phyloP scores from a whole-genome alignment of 352 stramenopile species.

The Phytopythium sindhum region DNA sequence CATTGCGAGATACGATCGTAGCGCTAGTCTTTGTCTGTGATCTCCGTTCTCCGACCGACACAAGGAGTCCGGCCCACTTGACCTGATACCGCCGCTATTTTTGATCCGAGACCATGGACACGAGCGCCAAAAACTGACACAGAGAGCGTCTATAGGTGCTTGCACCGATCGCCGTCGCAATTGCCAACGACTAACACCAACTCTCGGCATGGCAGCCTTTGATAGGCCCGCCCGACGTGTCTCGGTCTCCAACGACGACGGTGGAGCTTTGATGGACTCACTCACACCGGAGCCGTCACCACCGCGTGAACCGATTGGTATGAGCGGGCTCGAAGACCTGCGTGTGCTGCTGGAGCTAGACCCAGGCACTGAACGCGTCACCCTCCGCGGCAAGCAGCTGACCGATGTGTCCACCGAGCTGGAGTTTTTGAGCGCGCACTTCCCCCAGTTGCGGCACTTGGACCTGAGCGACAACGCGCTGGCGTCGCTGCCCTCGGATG shows the following conservation, averaged over 20 bases:
- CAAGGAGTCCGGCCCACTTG: neutral
- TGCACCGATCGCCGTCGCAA: neutral
- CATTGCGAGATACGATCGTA: neutral
- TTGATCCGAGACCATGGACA: neutral
- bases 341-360: slow-evolving; percentile 36
- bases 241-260: neutral
- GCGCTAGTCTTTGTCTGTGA: too few species aligned
- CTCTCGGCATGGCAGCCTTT: neutral
- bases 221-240: neutral
- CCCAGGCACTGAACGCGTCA: slow-evolving; percentile 39
- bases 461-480: slow-evolving; percentile 60
- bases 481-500: slow-evolving; percentile 27
- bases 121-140: neutral
- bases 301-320: slow-evolving; percentile 6
- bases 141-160: neutral
- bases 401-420: slow-evolving; percentile 30
- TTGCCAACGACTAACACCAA: neutral
- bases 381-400: slow-evolving; percentile 30
- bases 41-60: too few species aligned
- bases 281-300: neutral
- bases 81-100: slow-evolving; percentile 1
- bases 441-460: slow-evolving; percentile 44
- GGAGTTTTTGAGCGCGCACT: slow-evolving; percentile 37
- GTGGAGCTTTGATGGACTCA: neutral
- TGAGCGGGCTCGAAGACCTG: slow-evolving; percentile 48